A percentile compares a stretch with the other conserved stretches of the same genome.
These are phyloP conservation scores for Tetrapisispora fleetii DNA, from an alignment of 805 yeast species.

Conservation along the genomic window DNA sequence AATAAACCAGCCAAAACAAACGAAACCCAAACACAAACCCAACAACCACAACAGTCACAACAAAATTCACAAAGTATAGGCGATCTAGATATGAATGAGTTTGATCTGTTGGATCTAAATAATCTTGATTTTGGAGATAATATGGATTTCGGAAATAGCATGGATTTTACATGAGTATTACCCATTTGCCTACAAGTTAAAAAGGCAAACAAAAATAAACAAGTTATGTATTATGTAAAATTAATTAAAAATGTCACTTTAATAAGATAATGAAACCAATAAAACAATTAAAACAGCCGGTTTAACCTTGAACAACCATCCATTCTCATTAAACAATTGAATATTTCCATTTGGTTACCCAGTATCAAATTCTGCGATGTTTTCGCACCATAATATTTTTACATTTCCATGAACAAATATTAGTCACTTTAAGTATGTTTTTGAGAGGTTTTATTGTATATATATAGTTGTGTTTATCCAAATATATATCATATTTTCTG, in stretches of 20 bases:
- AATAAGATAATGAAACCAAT: not conserved
- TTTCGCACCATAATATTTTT: not conserved
- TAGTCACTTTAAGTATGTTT: not conserved
- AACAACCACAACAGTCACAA: slow-evolving; percentile 3
- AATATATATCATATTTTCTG: too few relatives aligned
- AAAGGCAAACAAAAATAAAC: not conserved
- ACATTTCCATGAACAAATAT: not conserved
- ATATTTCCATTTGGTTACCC: not conserved
- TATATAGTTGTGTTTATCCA: too few relatives aligned
- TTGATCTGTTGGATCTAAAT: slow-evolving; percentile 20
- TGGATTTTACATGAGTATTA: not conserved
- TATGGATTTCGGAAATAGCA: slow-evolving; percentile 19
- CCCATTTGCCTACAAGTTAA: not conserved
- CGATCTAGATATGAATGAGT: slow-evolving; percentile 6
- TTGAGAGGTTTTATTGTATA: too few relatives aligned
- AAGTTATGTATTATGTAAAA: not conserved
- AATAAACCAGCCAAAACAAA: not conserved
- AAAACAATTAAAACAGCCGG: not conserved
- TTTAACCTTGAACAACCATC: not conserved
- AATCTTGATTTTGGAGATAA: slow-evolving; percentile 23
- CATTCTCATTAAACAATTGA: not conserved
- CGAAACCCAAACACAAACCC: slow-evolving; percentile 3
- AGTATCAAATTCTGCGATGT: not conserved
- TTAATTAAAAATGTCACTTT: not conserved
- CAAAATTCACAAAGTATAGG: not conserved